Percentiles rank a stretch among this genome's conserved stretches.
phyloP scores from a whole-genome alignment of 2,329 filamentous ascomycete genomes.

The Hymenoscyphus albidus region DNA sequence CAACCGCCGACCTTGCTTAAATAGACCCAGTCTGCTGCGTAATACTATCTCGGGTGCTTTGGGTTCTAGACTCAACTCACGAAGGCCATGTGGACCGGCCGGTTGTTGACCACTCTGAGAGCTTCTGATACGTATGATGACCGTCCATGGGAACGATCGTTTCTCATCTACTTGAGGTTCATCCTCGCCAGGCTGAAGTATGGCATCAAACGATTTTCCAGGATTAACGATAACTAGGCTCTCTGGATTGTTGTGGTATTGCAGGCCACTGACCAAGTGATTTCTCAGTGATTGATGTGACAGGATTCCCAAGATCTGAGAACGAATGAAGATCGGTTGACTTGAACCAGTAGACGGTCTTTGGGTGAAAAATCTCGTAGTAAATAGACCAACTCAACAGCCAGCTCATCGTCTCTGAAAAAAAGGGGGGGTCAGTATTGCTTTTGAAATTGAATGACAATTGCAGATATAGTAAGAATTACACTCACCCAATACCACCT shows the following conservation, averaged over 20 bases:
- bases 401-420: conserved; percentile 26
- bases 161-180: conserved; percentile 21
- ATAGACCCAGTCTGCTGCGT: conserved; percentile 15
- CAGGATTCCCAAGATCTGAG: not conserved
- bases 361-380: conserved; percentile 24
- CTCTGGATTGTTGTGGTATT: conserved; percentile 7
- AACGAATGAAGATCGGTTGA: conserved; percentile 15
- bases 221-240: conserved; percentile 25
- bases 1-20: conserved; percentile 15
- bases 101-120: conserved; percentile 21
- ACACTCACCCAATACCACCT: conserved; percentile 27
- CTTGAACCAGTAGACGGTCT: conserved; percentile 27
- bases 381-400: conserved; percentile 27
- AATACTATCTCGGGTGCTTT: conserved; percentile 23
- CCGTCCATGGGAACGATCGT: conserved; percentile 21
- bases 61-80: conserved; percentile 21
- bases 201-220: conserved; percentile 18
- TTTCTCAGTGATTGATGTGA: conserved; percentile 5
- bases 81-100: conserved; percentile 22
- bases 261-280: conserved; percentile 22
- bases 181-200: conserved; percentile 11
- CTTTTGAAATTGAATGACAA: not conserved
- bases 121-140: conserved; percentile 25
- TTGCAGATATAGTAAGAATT: not conserved
- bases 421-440: not conserved